Evolutionary conservation across 2,329 filamentous ascomycete genomes (phyloP).

Genomic region (Phyllosticta citrichinensis): DNA sequence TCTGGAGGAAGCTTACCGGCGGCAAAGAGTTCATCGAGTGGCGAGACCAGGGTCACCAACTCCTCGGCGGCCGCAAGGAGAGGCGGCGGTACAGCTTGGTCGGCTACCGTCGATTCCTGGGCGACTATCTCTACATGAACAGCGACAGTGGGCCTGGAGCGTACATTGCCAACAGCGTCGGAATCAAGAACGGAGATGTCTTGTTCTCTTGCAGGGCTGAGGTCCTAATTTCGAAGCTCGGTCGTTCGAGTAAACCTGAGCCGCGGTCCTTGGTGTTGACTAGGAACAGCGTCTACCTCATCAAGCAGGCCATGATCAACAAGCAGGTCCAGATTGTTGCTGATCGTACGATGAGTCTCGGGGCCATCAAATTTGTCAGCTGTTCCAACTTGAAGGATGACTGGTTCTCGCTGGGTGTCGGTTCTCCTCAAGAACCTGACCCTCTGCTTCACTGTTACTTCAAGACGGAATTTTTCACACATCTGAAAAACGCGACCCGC

Average conservation of each 20-base stretch:
- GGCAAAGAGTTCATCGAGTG: constrained; percentile 83
- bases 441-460: constrained; percentile 88
- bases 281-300: constrained; percentile 75
- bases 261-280: constrained; percentile 79
- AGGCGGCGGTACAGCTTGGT: constrained; percentile 82
- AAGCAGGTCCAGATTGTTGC: constrained; percentile 70
- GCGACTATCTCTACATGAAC: constrained; percentile 86
- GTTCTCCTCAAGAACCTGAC: constrained; percentile 84
- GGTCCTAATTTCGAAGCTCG: constrained; percentile 85
- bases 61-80: constrained; percentile 81
- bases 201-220: constrained; percentile 90
- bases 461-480: constrained; percentile 95
- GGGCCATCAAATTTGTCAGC: constrained; percentile 80
- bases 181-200: constrained; percentile 63
- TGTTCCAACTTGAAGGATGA: constrained; percentile 78
- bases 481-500: constrained; percentile 70
- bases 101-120: constrained; percentile 83
- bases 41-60: constrained; percentile 73
- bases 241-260: constrained; percentile 86
- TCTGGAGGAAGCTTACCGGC: constrained; percentile 89
- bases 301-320: constrained; percentile 75
- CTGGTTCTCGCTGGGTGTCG: constrained; percentile 89
- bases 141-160: constrained; percentile 71
- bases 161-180: constrained; percentile 65
- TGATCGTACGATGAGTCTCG: constrained; percentile 73